Evolutionary conservation across 2,329 filamentous ascomycete species (phyloP), one percentile per base, ranked within the genome.

Genomic region (Epichloe bromicola): DNA sequence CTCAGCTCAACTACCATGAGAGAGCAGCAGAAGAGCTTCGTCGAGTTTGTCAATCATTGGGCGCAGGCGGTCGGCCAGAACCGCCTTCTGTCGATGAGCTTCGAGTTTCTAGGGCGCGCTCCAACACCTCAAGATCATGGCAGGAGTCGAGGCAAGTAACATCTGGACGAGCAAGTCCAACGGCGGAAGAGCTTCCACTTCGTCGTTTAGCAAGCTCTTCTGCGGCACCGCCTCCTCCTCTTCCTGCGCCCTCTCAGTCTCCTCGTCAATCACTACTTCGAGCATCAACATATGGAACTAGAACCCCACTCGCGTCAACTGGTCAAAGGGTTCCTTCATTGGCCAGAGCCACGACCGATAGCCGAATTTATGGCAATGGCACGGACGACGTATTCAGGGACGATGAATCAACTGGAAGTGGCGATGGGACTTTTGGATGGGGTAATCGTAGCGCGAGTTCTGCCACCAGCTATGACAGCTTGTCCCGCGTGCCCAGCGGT

Each of bases 1-100:
- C 88, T 40, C 86, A 97, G 70, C 75, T 97, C 52, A 84, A 86
- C 56, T 96, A 93, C 69, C 86, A 96, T 65, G 91, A 97, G 65
- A 83, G 86, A 54, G 95, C 88, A 64, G 80, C 86, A 50, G 90
- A 96, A 58, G 86, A 94, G 57, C 78, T 97, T 50, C 72, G 76
- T 4, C 74, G 75, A 33, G 71, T 73, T 26, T 71, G 74, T 47
- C 68, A 73, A 52, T 66, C 68, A 34, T 76, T 75, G 72, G 60
- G 61, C 7, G 68, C 54, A 15, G 56, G 55, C n/a, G 48, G 52
- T 48, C 48, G 51, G 26, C 37, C 58, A 20, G 50, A 46, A 15
- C 37, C 50, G 54, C 36, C 51, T n/a, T 36, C 48, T 26, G 46
- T 19, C 14, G 51, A 53, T n/a, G 53, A 45, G 11, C 36, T 56